Base-by-base conservation (phyloP, 129 eudicot species). In the Erigeron canadensis region DNA sequence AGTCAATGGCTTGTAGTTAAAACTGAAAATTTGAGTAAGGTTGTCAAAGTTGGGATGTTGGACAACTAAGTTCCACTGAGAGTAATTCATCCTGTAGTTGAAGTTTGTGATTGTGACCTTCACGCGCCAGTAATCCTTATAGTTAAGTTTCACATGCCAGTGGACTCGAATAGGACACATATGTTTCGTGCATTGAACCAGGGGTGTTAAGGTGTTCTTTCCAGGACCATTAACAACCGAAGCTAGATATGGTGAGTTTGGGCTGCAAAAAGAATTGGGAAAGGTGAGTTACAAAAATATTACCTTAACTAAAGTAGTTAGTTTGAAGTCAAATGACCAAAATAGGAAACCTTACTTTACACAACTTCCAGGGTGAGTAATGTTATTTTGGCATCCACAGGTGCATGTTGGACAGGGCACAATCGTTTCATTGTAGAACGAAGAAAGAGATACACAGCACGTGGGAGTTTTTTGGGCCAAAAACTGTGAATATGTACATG, bases 161-260 rank as follows among this genome's bases (percentile, higher is more conserved):
- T 94, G 98, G 79, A 94, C 81, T n/a, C 98, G 82, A 65, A 90
- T 81, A 7, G 98, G 98, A 62, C 98, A 94, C 98, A 90, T 94
- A 72, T 94, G 98, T 73, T 81, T 94, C 1, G 97, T 94, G 82
- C 97, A 89, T 69, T 87, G 98, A 66, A 93, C 98, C 64, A 93
- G 54, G 11, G 98, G 98, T 23, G 95, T 68, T 47, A 67, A 69
- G 63, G 73, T 86, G 73, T 59, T 85, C 65, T 86, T 94, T 56
- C 83, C 86, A 39, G 77, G 86, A 28, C 81, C 83, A 16, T 84
- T 75, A 70, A 94, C 98, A 65, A 89, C 98, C n/a, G 93, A 93
- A 13, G 92, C 95, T 28, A 89, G 67, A 82, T 89, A 78, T 10
- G 98, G 98, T 4, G 88, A 68, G 8, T 84, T 75, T 10, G 94